A percentile compares a stretch with the other conserved stretches of the same genome.
phyloP scores from a whole-genome alignment of 1,284 basidiomycete species.

The Pseudozyma thailandica region DNA sequence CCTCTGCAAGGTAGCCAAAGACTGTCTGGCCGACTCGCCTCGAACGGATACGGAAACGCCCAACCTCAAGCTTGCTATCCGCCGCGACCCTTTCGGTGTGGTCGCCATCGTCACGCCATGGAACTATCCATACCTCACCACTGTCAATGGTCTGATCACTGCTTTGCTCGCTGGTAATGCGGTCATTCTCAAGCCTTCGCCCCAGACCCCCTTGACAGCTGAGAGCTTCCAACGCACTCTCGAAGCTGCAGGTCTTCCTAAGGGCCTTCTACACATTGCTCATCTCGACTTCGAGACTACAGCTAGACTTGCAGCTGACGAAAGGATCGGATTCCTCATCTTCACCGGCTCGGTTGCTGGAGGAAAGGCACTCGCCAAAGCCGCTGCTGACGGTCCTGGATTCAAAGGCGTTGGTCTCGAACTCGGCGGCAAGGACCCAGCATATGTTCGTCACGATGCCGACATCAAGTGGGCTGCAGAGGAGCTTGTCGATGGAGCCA shows the following conservation, averaged over 20 bases:
- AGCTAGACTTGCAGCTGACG: constrained; percentile 76
- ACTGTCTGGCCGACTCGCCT: constrained; percentile 79
- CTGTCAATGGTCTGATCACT: constrained; percentile 82
- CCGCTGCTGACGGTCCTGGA: constrained; percentile 72
- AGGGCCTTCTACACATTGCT: constrained; percentile 80
- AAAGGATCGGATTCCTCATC: constrained; percentile 80
- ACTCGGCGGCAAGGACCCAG: constrained; percentile 95
- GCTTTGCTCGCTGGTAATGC: constrained; percentile 75
- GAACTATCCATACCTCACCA: constrained; percentile 75
- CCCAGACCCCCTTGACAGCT: constrained; percentile 88
- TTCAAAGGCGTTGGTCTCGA: constrained; percentile 80
- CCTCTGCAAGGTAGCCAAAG: constrained; percentile 83
- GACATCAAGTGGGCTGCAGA: constrained; percentile 83
- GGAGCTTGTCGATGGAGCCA: constrained; percentile 91
- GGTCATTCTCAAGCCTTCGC: constrained; percentile 91
- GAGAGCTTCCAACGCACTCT: constrained; percentile 81
- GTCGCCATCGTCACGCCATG: constrained; percentile 86
- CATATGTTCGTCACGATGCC: constrained; percentile 86
- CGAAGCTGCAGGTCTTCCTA: constrained; percentile 79
- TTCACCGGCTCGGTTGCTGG: constrained; percentile 87
- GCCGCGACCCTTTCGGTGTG: constrained; percentile 85
- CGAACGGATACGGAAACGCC: constrained; percentile 81
- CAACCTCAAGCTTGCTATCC: constrained; percentile 83
- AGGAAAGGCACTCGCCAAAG: constrained; percentile 76
- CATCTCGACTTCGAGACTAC: constrained; percentile 79